Percentiles rank a stretch among this genome's conserved stretches.
These are phyloP conservation scores for Candida taoyuanica DNA, from an alignment of 805 yeast species.

Conservation along the genomic window DNA sequence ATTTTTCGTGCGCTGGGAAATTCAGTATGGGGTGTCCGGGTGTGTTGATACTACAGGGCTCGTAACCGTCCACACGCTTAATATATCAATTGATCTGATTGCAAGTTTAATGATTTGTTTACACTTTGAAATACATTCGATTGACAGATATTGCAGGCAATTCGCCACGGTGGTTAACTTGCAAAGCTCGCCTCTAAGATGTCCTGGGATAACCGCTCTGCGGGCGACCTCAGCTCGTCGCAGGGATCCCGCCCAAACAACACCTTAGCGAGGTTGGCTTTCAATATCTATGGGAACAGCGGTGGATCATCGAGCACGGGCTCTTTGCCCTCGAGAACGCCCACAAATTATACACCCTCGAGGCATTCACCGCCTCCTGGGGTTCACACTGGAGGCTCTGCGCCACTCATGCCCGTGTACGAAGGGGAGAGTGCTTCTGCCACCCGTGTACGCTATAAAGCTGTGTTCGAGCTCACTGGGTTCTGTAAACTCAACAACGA, in stretches of 20 bases:
- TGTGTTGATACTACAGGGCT: slow-evolving; percentile 6
- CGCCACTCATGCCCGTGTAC: slow-evolving; percentile 5
- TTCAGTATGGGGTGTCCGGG: slow-evolving; percentile 15
- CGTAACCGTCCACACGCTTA: background rate
- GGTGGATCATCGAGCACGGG: slow-evolving; percentile 18
- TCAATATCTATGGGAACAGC: slow-evolving; percentile 48
- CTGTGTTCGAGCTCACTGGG: slow-evolving; percentile 29
- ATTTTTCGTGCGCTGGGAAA: slow-evolving; percentile 11
- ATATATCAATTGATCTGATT: too few species aligned
- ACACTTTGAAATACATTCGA: too few species aligned
- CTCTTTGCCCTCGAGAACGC: slow-evolving; percentile 17
- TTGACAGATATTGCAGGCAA: too few species aligned
- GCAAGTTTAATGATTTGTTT: too few species aligned
- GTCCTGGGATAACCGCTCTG: slow-evolving; percentile 8
- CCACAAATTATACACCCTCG: slow-evolving; percentile 7
- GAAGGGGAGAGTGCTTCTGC: background rate
- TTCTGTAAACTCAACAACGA: slow-evolving; percentile 20
- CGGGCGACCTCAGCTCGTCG: slow-evolving; percentile 11
- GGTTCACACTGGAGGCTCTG: too few species aligned
- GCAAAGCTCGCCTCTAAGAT: too few species aligned
- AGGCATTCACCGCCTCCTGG: slow-evolving; percentile 20
- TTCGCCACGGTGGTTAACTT: too few species aligned
- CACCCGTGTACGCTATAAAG: slow-evolving; percentile 24
- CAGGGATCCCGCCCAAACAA: slow-evolving; percentile 23
- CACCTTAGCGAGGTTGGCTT: slow-evolving; percentile 50